These are phyloP conservation scores for Boletus coccyginus DNA, from an alignment of 768 basidiomycete genomes.

Conservation along the genomic window DNA sequence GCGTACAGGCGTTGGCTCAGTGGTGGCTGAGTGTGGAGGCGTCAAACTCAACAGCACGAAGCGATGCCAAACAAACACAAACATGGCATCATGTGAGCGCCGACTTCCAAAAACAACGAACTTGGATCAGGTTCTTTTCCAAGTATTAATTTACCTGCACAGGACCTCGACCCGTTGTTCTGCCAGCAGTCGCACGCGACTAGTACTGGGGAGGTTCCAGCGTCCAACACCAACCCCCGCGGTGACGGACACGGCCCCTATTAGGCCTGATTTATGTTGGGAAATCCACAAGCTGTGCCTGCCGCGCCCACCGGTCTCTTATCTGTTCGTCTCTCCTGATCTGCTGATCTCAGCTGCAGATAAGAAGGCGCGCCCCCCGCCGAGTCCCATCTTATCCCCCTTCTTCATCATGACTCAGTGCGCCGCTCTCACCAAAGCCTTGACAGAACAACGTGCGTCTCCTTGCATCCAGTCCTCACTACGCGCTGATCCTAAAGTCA, in stretches of 20 bases:
- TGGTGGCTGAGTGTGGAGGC: not conserved
- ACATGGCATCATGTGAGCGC: not conserved
- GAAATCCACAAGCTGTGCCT: too few species aligned
- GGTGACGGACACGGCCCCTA: too few species aligned
- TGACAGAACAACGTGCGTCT: constrained; percentile 44
- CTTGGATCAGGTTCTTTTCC: too few species aligned
- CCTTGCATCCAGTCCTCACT: not conserved
- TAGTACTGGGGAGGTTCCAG: too few species aligned
- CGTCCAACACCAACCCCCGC: too few species aligned
- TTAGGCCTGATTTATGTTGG: too few species aligned
- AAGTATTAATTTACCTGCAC: too few species aligned
- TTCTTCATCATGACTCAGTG: constrained; percentile 49
- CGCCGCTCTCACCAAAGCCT: constrained; percentile 53
- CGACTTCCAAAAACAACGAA: too few species aligned
- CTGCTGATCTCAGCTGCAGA: constrained; percentile 10
- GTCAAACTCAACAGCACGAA: constrained; percentile 2
- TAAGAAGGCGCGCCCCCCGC: constrained; percentile 12
- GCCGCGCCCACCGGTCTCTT: too few species aligned
- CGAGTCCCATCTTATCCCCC: not conserved
- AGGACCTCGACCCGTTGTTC: too few species aligned
- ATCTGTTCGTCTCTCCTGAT: constrained; percentile 10
- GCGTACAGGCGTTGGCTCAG: constrained; percentile 21
- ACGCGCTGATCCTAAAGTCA: not conserved
- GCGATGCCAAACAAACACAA: constrained; percentile 21
- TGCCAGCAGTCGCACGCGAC: not conserved